A percentile compares a stretch with the other conserved stretches of the same genome.
Evolutionary conservation across 2,329 filamentous ascomycete species (phyloP).

Genomic region (Sporothrix protearum): DNA sequence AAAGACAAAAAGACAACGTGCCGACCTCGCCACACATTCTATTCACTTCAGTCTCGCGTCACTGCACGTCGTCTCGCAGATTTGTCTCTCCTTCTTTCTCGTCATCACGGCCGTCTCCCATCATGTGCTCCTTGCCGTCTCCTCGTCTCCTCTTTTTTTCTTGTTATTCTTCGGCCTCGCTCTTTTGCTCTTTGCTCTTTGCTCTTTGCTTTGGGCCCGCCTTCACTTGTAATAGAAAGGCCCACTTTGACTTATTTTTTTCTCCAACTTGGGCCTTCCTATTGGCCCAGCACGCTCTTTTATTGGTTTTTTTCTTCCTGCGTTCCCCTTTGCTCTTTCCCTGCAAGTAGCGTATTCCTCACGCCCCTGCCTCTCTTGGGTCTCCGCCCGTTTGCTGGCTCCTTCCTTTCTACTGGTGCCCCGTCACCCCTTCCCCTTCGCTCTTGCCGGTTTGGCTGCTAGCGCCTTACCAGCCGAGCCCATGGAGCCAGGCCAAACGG

Average conservation of each 20-base stretch:
- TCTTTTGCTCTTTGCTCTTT: not conserved
- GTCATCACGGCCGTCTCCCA: too few species aligned
- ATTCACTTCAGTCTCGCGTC: not conserved
- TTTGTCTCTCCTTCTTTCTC: too few species aligned
- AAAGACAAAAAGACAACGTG: not conserved
- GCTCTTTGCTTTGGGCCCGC: not conserved
- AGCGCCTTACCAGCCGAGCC: slow-evolving; percentile 9
- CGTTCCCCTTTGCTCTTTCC: not conserved
- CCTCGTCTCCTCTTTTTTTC: not conserved
- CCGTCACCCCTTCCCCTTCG: not conserved
- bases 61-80: not conserved
- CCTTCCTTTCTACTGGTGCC: not conserved
- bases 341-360: not conserved
- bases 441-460: slow-evolving; percentile 13
- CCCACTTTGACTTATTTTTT: slow-evolving; percentile 13
- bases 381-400: slow-evolving; percentile 16
- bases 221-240: not conserved
- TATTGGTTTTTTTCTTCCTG: slow-evolving; percentile 11
- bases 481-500: slow-evolving; percentile 8
- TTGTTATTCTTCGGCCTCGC: not conserved
- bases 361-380: not conserved
- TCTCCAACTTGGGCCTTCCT: not conserved
- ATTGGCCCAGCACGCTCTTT: slow-evolving; percentile 14
- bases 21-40: not conserved
- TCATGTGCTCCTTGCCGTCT: not conserved